phyloP scores from a whole-genome alignment of 2,329 filamentous ascomycete genomes.

The Thermomyces lanuginosus region DNA sequence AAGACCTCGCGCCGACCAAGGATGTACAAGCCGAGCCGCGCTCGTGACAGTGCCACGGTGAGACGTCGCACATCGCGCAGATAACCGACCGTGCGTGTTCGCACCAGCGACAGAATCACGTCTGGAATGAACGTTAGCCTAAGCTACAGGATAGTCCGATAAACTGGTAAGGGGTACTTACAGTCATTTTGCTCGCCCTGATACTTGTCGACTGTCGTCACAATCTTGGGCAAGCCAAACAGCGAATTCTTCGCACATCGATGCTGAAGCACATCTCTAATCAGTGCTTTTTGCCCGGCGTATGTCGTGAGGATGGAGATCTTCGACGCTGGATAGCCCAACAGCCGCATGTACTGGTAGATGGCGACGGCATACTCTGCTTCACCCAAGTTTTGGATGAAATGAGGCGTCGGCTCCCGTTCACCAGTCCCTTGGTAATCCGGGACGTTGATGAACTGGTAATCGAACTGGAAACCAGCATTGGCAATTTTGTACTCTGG shows the following conservation, averaged over 20 bases:
- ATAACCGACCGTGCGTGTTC: constrained; percentile 79
- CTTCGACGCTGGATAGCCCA: constrained; percentile 70
- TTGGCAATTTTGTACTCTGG: constrained; percentile 69
- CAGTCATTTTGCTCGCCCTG: constrained; percentile 99
- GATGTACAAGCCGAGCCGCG: constrained; percentile 79
- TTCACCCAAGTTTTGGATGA: constrained; percentile 90
- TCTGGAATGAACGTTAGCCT: constrained; percentile 37
- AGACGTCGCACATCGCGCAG: constrained; percentile 83
- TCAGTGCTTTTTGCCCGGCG: constrained; percentile 74
- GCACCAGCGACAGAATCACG: constrained; percentile 80
- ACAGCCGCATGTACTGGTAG: constrained; percentile 90
- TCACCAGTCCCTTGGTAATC: constrained; percentile 87
- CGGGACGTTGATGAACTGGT: constrained; percentile 89
- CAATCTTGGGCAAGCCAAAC: constrained; percentile 76
- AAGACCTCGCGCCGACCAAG: constrained; percentile 79
- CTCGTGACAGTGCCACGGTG: constrained; percentile 85
- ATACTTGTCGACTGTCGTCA: constrained; percentile 95
- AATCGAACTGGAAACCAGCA: constrained; percentile 81
- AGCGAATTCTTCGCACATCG: constrained; percentile 68
- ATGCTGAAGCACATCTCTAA: constrained; percentile 70
- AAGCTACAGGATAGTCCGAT: constrained; percentile 5
- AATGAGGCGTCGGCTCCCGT: constrained; percentile 78
- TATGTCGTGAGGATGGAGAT: constrained; percentile 91
- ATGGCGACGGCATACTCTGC: constrained; percentile 93
- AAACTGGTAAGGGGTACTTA: constrained; percentile 34